A percentile compares a stretch with the other conserved stretches of the same genome.
Evolutionary conservation across 2,329 filamentous ascomycete species (phyloP).

Genomic region (Aureobasidium mangrovei): DNA sequence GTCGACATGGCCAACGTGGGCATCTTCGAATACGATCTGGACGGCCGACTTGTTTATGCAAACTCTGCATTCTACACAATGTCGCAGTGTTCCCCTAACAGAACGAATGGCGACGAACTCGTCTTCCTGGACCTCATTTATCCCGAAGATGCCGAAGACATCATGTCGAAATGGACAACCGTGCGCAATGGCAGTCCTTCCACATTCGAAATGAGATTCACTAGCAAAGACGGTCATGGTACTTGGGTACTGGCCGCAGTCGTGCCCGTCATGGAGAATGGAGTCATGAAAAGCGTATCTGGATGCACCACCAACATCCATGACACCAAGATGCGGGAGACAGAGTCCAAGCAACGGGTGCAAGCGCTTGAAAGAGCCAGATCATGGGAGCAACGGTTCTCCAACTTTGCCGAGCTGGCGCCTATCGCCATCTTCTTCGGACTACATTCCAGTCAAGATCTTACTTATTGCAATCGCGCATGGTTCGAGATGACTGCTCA

Average conservation of each 20-base stretch:
- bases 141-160: background rate
- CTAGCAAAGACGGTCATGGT: background rate
- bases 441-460: conserved; percentile 8
- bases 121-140: conserved; percentile 1
- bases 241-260: conserved; percentile 20
- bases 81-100: background rate
- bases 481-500: conserved; percentile 43
- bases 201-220: conserved; percentile 21
- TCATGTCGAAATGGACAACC: conserved; percentile 14
- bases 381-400: conserved; percentile 29
- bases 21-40: conserved; percentile 15
- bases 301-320: conserved; percentile 23
- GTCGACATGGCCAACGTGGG: conserved; percentile 16
- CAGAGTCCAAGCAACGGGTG: conserved; percentile 33
- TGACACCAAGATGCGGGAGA: conserved; percentile 19
- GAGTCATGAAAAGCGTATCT: conserved; percentile 17
- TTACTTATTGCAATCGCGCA: conserved; percentile 33
- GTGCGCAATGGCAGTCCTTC: conserved; percentile 14
- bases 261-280: conserved; percentile 17
- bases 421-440: conserved; percentile 27
- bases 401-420: conserved; percentile 26
- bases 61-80: conserved; percentile 14
- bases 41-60: conserved; percentile 10
- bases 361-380: conserved; percentile 31
- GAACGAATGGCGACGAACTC: background rate